Percentiles rank a stretch among this genome's conserved stretches.
phyloP scores from a whole-genome alignment of 2,329 filamentous ascomycete species.

The Acrodontium crateriforme region DNA sequence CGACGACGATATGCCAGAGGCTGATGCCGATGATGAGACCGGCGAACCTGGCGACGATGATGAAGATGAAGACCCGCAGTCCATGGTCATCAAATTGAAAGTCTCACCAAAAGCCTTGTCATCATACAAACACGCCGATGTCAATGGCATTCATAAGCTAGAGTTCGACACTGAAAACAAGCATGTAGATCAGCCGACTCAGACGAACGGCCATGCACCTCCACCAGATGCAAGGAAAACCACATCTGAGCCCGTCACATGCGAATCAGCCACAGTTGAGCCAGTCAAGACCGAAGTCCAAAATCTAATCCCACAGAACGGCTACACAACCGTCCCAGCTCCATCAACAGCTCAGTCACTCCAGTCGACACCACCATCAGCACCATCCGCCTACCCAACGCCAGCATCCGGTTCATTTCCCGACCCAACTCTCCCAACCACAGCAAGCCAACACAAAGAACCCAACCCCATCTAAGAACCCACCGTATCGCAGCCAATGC shows the following conservation, averaged over 20 bases:
- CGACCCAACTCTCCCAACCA: too few relatives aligned
- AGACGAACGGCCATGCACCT: constrained; percentile 1
- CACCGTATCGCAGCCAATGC: too few relatives aligned
- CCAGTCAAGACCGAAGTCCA: neutral
- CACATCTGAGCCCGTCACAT: neutral
- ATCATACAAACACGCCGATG: neutral
- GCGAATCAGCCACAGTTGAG: neutral
- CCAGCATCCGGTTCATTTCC: constrained; percentile 5
- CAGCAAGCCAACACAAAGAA: too few relatives aligned
- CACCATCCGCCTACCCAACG: constrained; percentile 5
- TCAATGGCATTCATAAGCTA: neutral
- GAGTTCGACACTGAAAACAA: neutral
- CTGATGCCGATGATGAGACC: constrained; percentile 40
- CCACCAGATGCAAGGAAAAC: too few relatives aligned
- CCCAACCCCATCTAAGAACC: too few relatives aligned
- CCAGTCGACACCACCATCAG: constrained; percentile 3
- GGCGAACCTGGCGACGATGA: constrained; percentile 35
- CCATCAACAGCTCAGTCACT: neutral
- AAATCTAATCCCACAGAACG: neutral
- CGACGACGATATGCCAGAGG: constrained; percentile 33
- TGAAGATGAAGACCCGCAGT: constrained; percentile 30
- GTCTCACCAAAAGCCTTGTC: constrained; percentile 7
- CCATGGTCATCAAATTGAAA: constrained; percentile 60
- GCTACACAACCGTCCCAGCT: neutral
- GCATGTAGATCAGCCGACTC: neutral